A percentile compares a stretch with the other conserved stretches of the same genome.
These are phyloP conservation scores for Colletotrichum brevisporum DNA, from an alignment of 2,329 filamentous ascomycete genomes.

Conservation along the genomic window DNA sequence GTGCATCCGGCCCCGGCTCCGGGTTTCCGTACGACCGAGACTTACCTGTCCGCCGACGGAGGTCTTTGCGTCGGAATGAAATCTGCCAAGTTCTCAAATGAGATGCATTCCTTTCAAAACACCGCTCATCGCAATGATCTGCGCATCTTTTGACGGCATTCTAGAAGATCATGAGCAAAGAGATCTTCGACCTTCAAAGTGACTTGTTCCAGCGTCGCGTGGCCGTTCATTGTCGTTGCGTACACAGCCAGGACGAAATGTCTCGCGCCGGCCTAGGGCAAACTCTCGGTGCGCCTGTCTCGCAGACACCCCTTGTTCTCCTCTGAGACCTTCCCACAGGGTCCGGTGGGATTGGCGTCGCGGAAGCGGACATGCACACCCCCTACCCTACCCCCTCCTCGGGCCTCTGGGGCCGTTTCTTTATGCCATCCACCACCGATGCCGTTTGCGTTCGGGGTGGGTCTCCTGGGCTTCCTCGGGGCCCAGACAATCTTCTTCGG, in stretches of 20 bases:
- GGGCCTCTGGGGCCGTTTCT: constrained; percentile 6
- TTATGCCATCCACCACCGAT: constrained; percentile 1
- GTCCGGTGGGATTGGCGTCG: background rate
- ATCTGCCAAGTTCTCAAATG: background rate
- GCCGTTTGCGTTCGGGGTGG: constrained; percentile 21
- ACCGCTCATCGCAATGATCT: background rate
- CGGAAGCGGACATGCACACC: constrained; percentile 6
- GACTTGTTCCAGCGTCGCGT: background rate
- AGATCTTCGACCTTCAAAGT: background rate
- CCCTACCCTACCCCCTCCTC: no score
- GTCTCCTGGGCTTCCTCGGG: background rate
- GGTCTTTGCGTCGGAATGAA: no score
- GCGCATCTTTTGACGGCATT: background rate
- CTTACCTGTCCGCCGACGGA: background rate
- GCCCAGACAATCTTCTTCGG: background rate
- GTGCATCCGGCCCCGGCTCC: background rate
- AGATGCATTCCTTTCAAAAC: background rate
- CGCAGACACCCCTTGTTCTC: constrained; percentile 10
- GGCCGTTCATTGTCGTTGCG: constrained; percentile 16
- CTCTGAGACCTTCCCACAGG: background rate
- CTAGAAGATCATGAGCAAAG: background rate
- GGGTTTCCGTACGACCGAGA: background rate
- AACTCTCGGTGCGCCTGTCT: constrained; percentile 29
- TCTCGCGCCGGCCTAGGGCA: constrained; percentile 25
- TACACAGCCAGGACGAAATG: constrained; percentile 9